phyloP scores from a whole-genome alignment of 495 filamentous ascomycete genomes.

The Penicillium malachiteum region DNA sequence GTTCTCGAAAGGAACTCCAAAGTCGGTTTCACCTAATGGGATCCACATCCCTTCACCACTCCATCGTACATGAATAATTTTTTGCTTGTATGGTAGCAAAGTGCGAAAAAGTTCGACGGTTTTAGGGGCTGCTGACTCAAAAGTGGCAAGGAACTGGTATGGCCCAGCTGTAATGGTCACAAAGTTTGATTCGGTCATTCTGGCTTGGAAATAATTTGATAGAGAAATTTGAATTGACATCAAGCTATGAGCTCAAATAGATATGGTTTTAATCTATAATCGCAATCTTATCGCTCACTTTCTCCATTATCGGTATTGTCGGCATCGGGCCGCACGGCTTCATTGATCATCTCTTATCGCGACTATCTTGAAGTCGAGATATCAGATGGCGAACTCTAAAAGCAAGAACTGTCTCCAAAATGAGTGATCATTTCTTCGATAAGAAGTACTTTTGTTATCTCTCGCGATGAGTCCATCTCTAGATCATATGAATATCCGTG shows the following conservation, averaged over 20 bases:
- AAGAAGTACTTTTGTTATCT: neutral
- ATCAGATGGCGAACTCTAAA: neutral
- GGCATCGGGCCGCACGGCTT: conserved; percentile 19
- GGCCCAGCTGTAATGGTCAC: conserved; percentile 24
- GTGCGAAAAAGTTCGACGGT: conserved; percentile 21
- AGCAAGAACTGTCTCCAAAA: neutral
- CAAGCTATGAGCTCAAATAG: neutral
- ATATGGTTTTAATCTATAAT: neutral
- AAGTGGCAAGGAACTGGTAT: conserved; percentile 20
- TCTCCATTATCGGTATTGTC: conserved; percentile 2
- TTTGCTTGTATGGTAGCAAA: conserved; percentile 26
- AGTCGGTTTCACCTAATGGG: conserved; percentile 25
- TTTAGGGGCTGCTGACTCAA: conserved; percentile 23
- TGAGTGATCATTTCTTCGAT: neutral
- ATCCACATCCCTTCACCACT: conserved; percentile 29
- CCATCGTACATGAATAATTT: conserved; percentile 30
- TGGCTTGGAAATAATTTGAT: neutral
- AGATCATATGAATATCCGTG: conserved; percentile 15
- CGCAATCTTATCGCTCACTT: neutral
- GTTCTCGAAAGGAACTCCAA: conserved; percentile 26
- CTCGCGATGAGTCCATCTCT: neutral
- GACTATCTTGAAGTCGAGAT: neutral
- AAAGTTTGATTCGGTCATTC: conserved; percentile 1
- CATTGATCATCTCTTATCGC: conserved; percentile 1
- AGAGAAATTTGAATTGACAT: neutral